Percentiles rank a stretch among this genome's conserved stretches.
Conservation (phyloP, 1,284 basidiomycete species). For the Gomphus bonarii region DNA sequence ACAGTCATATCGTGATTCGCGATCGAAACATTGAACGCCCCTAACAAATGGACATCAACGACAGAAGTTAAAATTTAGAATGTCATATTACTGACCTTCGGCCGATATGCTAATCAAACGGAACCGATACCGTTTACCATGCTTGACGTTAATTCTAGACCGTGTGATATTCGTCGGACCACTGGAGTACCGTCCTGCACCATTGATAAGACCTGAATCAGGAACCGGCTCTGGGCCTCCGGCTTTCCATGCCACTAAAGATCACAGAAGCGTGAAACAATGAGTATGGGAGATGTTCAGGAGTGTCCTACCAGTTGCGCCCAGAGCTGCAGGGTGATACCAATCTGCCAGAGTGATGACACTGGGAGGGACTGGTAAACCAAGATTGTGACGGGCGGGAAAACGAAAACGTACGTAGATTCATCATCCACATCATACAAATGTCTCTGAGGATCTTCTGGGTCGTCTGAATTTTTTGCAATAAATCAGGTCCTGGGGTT, state of each 20-base stretch:
- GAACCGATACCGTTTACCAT: slow-evolving; percentile 42
- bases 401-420: slow-evolving; percentile 6
- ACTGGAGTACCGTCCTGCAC: slow-evolving; percentile 20
- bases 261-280: neutral
- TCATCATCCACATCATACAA: slow-evolving; percentile 25
- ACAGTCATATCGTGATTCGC: slow-evolving; percentile 41
- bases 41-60: slow-evolving; percentile 14
- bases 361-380: slow-evolving; percentile 2
- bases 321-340: slow-evolving; percentile 19
- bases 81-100: neutral
- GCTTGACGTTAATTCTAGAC: slow-evolving; percentile 29
- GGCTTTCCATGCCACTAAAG: slow-evolving; percentile 11
- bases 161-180: slow-evolving; percentile 30
- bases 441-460: slow-evolving; percentile 31
- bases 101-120: slow-evolving; percentile 43
- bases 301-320: neutral
- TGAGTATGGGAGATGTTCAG: neutral
- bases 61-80: neutral
- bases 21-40: slow-evolving; percentile 29
- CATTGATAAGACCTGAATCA: slow-evolving; percentile 29
- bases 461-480: slow-evolving; percentile 19
- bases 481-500: neutral
- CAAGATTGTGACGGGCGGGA: slow-evolving; percentile 9
- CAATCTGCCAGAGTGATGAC: slow-evolving; percentile 18
- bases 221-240: slow-evolving; percentile 18